Evolutionary conservation across 768 basidiomycete species (phyloP).

Genomic region (Auricularia cornea): DNA sequence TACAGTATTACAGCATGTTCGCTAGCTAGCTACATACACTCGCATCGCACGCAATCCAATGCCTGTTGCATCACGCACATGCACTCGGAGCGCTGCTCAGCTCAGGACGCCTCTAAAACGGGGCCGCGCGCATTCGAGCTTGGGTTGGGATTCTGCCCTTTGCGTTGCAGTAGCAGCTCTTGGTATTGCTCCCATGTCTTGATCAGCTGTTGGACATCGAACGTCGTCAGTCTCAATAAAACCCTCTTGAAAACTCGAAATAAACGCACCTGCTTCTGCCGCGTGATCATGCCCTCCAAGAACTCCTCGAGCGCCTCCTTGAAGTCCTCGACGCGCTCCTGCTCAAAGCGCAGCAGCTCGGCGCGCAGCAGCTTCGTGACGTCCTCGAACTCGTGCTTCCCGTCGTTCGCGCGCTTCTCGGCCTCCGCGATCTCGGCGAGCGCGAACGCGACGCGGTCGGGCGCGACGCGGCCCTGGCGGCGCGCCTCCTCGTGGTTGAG

Average conservation of each 20-base stretch:
- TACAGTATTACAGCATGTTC: neutral
- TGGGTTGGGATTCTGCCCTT: neutral
- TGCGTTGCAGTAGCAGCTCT: constrained; percentile 47
- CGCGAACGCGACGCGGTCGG: constrained; percentile 66
- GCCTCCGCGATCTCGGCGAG: constrained; percentile 80
- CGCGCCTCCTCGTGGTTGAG: constrained; percentile 75
- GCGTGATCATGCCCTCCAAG: constrained; percentile 75
- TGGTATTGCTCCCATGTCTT: constrained; percentile 77
- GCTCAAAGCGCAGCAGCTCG: constrained; percentile 86
- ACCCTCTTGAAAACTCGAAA: neutral
- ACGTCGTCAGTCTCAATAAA: neutral
- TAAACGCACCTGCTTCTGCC: constrained; percentile 66
- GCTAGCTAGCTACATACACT: neutral
- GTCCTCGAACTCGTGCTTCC: constrained; percentile 83
- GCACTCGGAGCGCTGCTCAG: too few species aligned
- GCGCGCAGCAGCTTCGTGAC: constrained; percentile 81
- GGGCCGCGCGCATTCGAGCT: neutral
- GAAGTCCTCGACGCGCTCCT: constrained; percentile 90
- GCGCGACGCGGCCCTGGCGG: constrained; percentile 60
- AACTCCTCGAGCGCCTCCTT: constrained; percentile 75
- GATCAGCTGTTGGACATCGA: constrained; percentile 46
- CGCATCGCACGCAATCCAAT: neutral
- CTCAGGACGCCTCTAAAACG: neutral
- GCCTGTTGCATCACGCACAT: neutral
- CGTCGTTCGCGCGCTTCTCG: constrained; percentile 74